Base-by-base conservation (phyloP, 1,284 basidiomycete species). In the Hypsizygus ulmarius region DNA sequence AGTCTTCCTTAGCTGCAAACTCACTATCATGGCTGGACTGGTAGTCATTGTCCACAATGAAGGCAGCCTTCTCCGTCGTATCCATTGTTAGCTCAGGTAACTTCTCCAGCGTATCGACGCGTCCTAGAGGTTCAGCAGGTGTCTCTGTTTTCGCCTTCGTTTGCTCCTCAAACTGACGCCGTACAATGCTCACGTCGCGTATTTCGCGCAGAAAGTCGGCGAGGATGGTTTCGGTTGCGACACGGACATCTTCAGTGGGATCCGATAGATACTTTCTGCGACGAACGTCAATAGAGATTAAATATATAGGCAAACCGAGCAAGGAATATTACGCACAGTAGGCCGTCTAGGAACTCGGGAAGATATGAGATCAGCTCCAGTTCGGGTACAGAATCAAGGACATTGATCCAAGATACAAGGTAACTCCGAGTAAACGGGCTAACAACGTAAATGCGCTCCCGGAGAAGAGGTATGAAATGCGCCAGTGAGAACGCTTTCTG, bases 371-470 rank as follows among this genome's bases (percentile, higher is more conserved):
- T 90, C 16, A 99, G 78, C 65, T 99, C 95, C 43, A 99, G 75
- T 63, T 99, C 95, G 1, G 97, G 97, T 1, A 99, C 92, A 4
- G 94, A 97, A 63, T 98, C 94, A 33, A 99, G 79, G 1, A 97
- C 91, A 39, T 84, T 92, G 53, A 99, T 90, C 97, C 97, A 99
- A 7, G 91, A 90, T 35, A 97, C 92, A 25, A 99, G 80, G 65
- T 96, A 99, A 66, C 91, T 97, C 55, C 97, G 77, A 1, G 96
- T 97, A 65, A 97, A 96, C 0, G 97, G 96, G 63, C 88, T 96
- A 61, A 97, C 75, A 56, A 97, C 96, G 61, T 96, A 91, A 53
- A 99, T 95, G 51, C 96, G 78, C 58, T 99, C 95, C 29, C 88
- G 81, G 9, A 99, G 79, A 12, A 99, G 76, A 8, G 97, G 97